phyloP scores from a whole-genome alignment of 768 basidiomycete species.

The Thelephora aurantiotincta region DNA sequence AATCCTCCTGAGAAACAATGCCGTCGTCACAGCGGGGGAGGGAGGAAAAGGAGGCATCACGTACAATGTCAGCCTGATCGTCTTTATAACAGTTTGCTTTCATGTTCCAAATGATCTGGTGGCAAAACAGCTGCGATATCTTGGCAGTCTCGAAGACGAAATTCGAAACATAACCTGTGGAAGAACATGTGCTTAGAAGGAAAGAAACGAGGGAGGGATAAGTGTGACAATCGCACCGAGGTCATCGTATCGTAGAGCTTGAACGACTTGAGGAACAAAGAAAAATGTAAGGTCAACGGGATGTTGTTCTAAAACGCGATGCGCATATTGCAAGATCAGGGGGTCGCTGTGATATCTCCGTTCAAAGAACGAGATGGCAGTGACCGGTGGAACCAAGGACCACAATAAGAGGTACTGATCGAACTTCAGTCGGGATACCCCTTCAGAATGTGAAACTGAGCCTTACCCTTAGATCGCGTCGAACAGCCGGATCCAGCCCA shows the following conservation, averaged over 20 bases:
- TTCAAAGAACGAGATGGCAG: conserved; percentile 77
- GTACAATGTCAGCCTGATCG: conserved; percentile 71
- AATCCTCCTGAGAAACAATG: conserved; percentile 52
- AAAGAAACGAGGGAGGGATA: neutral
- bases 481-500: conserved; percentile 36
- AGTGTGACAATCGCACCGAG: conserved; percentile 38
- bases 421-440: conserved; percentile 3
- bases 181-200: neutral
- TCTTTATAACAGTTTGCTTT: conserved; percentile 95
- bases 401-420: conserved; percentile 74
- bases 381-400: conserved; percentile 76
- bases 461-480: conserved; percentile 63
- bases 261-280: conserved; percentile 97
- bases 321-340: conserved; percentile 85
- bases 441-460: neutral
- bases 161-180: conserved; percentile 75
- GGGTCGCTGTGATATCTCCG: conserved; percentile 75
- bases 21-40: neutral
- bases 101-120: conserved; percentile 99
- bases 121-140: conserved; percentile 95
- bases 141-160: conserved; percentile 97
- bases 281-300: conserved; percentile 94
- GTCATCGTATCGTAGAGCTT: conserved; percentile 83
- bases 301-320: conserved; percentile 88
- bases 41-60: conserved; percentile 11